phyloP scores from a whole-genome alignment of 2,329 filamentous ascomycete species.

The Colletotrichum australisinense region DNA sequence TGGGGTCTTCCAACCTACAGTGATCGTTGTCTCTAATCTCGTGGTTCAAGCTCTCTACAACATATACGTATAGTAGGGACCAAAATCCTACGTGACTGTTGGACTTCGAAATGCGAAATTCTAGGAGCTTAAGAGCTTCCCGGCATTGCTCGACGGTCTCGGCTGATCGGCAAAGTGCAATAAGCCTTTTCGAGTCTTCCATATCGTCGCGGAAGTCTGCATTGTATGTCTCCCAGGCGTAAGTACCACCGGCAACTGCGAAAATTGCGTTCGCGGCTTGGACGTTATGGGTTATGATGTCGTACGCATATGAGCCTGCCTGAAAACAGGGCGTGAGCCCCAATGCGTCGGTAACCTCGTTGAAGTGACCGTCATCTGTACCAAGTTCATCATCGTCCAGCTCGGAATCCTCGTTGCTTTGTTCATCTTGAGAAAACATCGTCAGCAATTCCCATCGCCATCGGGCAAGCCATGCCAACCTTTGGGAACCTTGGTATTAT shows the following conservation, averaged over 20 bases:
- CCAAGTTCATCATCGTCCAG: no score
- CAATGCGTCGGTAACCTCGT: not conserved
- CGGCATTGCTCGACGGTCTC: not conserved
- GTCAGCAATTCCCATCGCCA: not conserved
- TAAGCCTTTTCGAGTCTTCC: not conserved
- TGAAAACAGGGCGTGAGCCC: not conserved
- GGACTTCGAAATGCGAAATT: not conserved
- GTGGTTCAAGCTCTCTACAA: not conserved
- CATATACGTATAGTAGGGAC: not conserved
- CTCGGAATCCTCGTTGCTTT: no score
- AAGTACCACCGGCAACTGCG: not conserved
- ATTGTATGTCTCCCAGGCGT: not conserved
- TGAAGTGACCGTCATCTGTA: no score
- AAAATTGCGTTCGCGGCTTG: not conserved
- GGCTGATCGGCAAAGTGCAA: slow-evolving; percentile 8
- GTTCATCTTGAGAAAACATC: no score
- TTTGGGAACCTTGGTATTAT: not conserved
- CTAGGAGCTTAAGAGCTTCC: not conserved
- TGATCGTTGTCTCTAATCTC: not conserved
- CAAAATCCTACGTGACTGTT: not conserved
- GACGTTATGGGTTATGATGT: not conserved
- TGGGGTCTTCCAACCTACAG: not conserved
- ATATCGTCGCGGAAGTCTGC: not conserved
- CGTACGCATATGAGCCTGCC: not conserved
- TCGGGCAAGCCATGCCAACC: not conserved